A percentile compares a stretch with the other conserved stretches of the same genome.
Evolutionary conservation across 169 alveolate genomes (phyloP).

Genomic region (Sarcocystis neurona): DNA sequence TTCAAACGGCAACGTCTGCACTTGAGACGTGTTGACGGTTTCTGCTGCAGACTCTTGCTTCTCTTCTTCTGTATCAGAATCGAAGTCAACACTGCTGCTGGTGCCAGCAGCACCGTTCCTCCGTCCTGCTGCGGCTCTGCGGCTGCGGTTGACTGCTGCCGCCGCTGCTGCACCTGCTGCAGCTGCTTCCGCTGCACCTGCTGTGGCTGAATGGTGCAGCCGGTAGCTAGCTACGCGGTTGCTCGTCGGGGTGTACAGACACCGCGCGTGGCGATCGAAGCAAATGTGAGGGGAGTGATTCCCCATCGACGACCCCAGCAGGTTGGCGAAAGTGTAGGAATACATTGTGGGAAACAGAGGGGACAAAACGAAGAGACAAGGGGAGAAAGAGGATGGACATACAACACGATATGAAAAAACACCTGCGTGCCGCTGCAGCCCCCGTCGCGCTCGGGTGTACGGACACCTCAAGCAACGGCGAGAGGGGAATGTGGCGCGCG

Average conservation of each 20-base stretch:
- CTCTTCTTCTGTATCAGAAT: too few species aligned
- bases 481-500: too few species aligned
- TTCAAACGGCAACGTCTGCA: conserved; percentile 36
- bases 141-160: background rate
- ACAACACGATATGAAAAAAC: too few species aligned
- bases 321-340: conserved; percentile 68
- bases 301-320: conserved; percentile 65
- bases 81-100: too few species aligned
- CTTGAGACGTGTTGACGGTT: too few species aligned
- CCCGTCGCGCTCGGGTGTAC: too few species aligned
- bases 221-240: conserved; percentile 55
- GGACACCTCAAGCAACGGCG: too few species aligned
- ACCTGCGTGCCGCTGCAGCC: too few species aligned
- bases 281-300: conserved; percentile 61
- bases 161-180: background rate
- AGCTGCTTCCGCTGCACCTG: conserved; percentile 14
- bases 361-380: background rate
- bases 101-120: background rate
- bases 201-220: conserved; percentile 32
- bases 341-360: background rate
- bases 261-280: conserved; percentile 37
- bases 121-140: background rate
- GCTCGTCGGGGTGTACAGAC: conserved; percentile 55
- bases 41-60: too few species aligned
- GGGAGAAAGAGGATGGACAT: too few species aligned